Evolutionary conservation across 73 alveolate species (phyloP).

Genomic region (Chromera velia): DNA sequence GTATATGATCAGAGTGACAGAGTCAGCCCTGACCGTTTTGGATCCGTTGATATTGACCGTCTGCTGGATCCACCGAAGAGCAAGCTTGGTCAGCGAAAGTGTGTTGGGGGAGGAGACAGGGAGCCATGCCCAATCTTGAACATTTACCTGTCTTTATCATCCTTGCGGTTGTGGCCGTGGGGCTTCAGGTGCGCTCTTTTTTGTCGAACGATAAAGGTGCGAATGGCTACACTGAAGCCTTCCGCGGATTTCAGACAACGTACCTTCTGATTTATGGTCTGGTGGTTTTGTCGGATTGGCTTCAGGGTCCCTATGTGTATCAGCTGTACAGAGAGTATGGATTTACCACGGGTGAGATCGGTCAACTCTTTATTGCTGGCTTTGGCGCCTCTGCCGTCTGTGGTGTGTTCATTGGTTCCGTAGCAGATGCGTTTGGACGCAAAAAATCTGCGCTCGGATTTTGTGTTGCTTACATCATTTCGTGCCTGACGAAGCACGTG

Average conservation of each 20-base stretch:
- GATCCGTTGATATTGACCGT: no score
- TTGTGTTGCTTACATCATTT: conserved; percentile 15
- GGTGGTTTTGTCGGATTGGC: conserved; percentile 36
- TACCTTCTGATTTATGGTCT: conserved; percentile 24
- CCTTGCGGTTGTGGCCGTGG: no score
- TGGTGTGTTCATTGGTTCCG: conserved; percentile 34
- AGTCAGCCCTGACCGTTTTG: no score
- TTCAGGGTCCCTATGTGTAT: conserved; percentile 42
- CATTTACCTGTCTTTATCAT: no score
- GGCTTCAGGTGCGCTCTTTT: no score
- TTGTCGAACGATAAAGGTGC: no score
- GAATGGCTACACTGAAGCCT: conserved; percentile 13
- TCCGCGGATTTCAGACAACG: conserved; percentile 9
- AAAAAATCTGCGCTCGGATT: conserved; percentile 11
- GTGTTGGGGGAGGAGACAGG: no score
- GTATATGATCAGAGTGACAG: no score
- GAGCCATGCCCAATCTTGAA: no score
- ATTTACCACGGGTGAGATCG: conserved; percentile 25
- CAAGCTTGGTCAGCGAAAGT: no score
- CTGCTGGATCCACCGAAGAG: no score
- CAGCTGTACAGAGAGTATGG: conserved; percentile 35
- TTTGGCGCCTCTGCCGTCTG: conserved; percentile 27
- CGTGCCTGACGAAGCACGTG: conserved; percentile 34
- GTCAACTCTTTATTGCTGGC: conserved; percentile 38
- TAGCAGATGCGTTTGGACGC: conserved; percentile 41